A percentile compares a stretch with the other conserved stretches of the same genome.
Conservation (phyloP, 108 stramenopile species). For the Schizochytrium sp. region DNA sequence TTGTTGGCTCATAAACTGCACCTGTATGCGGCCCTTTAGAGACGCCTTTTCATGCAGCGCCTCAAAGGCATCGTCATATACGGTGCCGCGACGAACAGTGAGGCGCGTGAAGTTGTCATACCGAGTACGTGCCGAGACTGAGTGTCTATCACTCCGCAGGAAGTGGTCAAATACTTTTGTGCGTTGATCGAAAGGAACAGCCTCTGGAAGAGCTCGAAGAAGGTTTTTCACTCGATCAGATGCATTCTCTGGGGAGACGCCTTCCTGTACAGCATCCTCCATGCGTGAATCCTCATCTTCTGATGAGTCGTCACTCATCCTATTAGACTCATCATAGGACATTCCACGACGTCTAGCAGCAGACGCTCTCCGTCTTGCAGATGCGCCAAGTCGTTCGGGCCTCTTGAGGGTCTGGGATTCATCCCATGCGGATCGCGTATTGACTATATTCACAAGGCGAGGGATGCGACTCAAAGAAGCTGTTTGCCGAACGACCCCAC, state of each 20-base stretch:
- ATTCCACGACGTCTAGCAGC: background rate
- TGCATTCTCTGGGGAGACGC: slow-evolving; percentile 5
- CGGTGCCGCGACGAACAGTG: slow-evolving; percentile 78
- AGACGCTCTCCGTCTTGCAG: no score
- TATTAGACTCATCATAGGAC: background rate
- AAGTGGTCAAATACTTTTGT: slow-evolving; percentile 25
- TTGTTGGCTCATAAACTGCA: slow-evolving; percentile 91
- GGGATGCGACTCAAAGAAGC: background rate
- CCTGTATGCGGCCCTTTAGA: slow-evolving; percentile 86
- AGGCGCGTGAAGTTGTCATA: slow-evolving; percentile 65
- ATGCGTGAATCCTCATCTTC: background rate
- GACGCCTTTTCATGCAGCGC: slow-evolving; percentile 77
- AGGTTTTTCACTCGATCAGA: background rate
- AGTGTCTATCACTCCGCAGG: background rate
- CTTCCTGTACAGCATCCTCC: background rate
- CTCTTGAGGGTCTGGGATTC: no score
- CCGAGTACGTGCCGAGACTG: background rate
- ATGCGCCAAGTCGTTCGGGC: no score
- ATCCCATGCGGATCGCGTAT: no score
- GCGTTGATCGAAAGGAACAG: slow-evolving; percentile 33
- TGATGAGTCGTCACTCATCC: no score
- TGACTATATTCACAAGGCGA: background rate
- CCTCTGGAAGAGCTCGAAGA: background rate
- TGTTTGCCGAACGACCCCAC: background rate
- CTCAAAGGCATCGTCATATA: slow-evolving; percentile 85